These are phyloP conservation scores for Melanogaster broomeanus DNA, from an alignment of 768 basidiomycete species.

Conservation along the genomic window DNA sequence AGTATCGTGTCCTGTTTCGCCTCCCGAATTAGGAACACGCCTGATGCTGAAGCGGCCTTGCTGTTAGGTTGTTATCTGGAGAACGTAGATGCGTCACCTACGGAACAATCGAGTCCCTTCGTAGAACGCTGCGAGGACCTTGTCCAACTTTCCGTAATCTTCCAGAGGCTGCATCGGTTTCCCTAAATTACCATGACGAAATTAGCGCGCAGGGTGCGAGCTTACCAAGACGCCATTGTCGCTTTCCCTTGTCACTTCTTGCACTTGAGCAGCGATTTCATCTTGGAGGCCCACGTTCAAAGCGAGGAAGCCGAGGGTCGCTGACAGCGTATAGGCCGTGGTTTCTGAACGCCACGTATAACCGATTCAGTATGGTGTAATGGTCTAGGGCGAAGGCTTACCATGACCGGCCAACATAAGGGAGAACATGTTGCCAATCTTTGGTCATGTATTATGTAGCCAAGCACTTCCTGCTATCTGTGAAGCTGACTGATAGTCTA, in stretches of 20 bases:
- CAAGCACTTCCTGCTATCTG: background rate
- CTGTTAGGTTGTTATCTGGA: background rate
- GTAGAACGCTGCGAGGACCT: constrained; percentile 28
- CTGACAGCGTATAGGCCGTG: constrained; percentile 34
- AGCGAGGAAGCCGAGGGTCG: constrained; percentile 33
- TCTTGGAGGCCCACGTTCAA: constrained; percentile 32
- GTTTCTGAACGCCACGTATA: constrained; percentile 26
- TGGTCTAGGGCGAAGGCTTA: constrained; percentile 14
- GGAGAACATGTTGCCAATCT: constrained; percentile 56
- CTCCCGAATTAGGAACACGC: constrained; percentile 29
- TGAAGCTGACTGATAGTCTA: background rate
- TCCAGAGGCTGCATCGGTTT: constrained; percentile 13
- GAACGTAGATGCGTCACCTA: constrained; percentile 11
- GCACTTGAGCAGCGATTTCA: constrained; percentile 32
- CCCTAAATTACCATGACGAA: background rate
- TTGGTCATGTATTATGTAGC: background rate
- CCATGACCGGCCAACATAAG: constrained; percentile 63
- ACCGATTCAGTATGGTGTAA: background rate
- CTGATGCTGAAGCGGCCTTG: constrained; percentile 24
- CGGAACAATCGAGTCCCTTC: constrained; percentile 39
- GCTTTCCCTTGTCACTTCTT: constrained; percentile 22
- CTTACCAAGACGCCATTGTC: constrained; percentile 18
- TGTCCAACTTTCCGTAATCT: constrained; percentile 30
- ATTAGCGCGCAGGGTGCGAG: background rate
- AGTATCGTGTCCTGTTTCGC: constrained; percentile 27